Evolutionary conservation across 352 stramenopile genomes (phyloP), one percentile per base, ranked within the genome.

Genomic region (Phytophthora fragariae): DNA sequence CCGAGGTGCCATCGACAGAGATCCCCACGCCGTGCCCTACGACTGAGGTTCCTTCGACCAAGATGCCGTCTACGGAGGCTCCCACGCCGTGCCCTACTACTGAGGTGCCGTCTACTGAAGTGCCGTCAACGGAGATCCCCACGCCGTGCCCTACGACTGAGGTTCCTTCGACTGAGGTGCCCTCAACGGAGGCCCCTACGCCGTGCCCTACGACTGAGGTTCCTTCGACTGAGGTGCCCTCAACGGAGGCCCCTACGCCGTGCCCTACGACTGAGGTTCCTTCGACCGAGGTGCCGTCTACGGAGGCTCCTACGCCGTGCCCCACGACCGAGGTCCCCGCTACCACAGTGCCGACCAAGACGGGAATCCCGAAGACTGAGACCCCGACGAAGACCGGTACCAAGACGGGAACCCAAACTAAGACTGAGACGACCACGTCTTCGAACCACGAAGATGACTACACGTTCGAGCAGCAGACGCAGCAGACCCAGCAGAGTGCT

Each of bases 141-240:
- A 83, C 62, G 7, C 72, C 70, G 10, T 58, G 24, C 60, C 71
- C 71, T 0, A 61, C 71, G 0, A 78, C 65, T 4, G 65, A 73
- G 3, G 33, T 47, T 9, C 39, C 39, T 14, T 47, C 39, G 0
- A 77, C 70, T 9, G 64, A 57, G 1, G 57, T 62, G 0, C 63
- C 65, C 0, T 17, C 31, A 1, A 65, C 66, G 0, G 66, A 59
- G 0, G n/a, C 44, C 21, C 54, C 68, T 0, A 77, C 70, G 9
- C 70, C 70, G 17, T 70, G 17, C 31, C 59, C 65, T 0, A 71
- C 67, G 0, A 77, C 70, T 21, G 64, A 57, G 1, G 57, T 62
- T 0, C 63, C 65, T 0, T 17, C 41, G 7, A 77, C 70, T 8
- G 56, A 52, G 12, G 61, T 29, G 35, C 31, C 24, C 8, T n/a